Evolutionary conservation across 495 filamentous ascomycete genomes (phyloP).

Genomic region (Elasticomyces elasticus): DNA sequence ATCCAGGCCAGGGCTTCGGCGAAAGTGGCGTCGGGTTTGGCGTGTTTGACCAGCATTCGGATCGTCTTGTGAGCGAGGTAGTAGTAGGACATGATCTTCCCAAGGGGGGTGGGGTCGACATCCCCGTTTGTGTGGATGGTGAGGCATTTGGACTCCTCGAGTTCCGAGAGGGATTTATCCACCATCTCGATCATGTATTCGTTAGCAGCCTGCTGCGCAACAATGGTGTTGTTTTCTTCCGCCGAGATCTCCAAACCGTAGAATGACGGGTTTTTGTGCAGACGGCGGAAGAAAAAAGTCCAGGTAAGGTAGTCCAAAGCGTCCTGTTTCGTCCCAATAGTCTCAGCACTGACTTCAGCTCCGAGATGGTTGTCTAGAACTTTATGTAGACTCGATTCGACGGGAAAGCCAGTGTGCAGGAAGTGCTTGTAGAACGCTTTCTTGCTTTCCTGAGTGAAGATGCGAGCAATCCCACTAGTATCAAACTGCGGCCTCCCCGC

Average conservation of each 20-base stretch:
- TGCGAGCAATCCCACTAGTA: conserved; percentile 83
- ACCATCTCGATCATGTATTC: conserved; percentile 90
- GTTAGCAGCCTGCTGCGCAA: conserved; percentile 74
- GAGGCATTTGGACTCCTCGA: conserved; percentile 75
- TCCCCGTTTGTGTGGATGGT: conserved; percentile 75
- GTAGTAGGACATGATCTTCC: conserved; percentile 99
- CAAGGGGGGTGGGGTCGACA: conserved; percentile 76
- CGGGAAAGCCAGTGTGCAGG: conserved; percentile 92
- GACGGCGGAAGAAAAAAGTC: conserved; percentile 96
- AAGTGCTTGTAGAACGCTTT: conserved; percentile 99
- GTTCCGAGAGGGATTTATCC: conserved; percentile 67
- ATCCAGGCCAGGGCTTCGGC: conserved; percentile 87
- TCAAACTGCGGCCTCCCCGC: conserved; percentile 96
- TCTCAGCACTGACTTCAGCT: conserved; percentile 88
- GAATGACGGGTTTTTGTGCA: conserved; percentile 98
- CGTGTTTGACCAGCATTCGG: conserved; percentile 63
- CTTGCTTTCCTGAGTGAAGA: conserved; percentile 95
- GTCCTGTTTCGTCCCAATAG: conserved; percentile 88
- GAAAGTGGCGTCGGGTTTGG: conserved; percentile 68
- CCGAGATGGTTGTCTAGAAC: conserved; percentile 95
- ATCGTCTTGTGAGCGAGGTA: conserved; percentile 96
- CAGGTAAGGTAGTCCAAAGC: conserved; percentile 96
- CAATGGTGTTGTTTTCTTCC: conserved; percentile 84
- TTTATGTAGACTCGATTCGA: conserved; percentile 92
- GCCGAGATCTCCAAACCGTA: conserved; percentile 92